Evolutionary conservation across 305 asterid genomes (phyloP).

Genomic region (Fraxinus latifolia): DNA sequence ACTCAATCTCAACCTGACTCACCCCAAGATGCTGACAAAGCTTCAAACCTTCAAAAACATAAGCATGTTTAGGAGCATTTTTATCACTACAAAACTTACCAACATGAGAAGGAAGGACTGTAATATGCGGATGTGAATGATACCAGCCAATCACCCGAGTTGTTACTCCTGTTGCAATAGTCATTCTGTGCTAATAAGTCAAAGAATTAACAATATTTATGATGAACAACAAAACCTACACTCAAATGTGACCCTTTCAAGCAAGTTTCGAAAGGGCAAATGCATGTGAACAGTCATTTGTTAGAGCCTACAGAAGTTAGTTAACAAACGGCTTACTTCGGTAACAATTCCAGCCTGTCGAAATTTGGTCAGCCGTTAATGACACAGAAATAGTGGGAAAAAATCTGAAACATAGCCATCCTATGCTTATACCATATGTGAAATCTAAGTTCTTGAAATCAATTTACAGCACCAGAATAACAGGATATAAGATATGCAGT

Average conservation of each 20-base stretch:
- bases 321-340: neutral
- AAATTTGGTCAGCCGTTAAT: neutral
- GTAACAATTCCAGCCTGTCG: neutral
- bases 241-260: neutral
- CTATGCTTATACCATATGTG: neutral
- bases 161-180: slow-evolving; percentile 68
- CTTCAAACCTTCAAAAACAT: neutral
- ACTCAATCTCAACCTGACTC: neutral
- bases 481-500: neutral
- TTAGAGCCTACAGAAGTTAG: neutral
- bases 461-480: neutral
- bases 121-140: slow-evolving; percentile 98
- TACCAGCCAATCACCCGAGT: slow-evolving; percentile 99
- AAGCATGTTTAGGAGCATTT: neutral
- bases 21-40: neutral
- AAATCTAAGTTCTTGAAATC: neutral
- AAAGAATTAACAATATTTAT: slow-evolving; percentile 43
- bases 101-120: slow-evolving; percentile 98
- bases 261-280: neutral
- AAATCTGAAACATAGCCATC: neutral
- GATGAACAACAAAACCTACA: neutral
- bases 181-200: slow-evolving; percentile 80
- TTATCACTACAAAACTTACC: slow-evolving; percentile 52
- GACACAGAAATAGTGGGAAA: neutral
- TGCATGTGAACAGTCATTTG: neutral